These are phyloP conservation scores for Botryosphaeria dothidea DNA, from an alignment of 2,329 filamentous ascomycete genomes.

Conservation along the genomic window DNA sequence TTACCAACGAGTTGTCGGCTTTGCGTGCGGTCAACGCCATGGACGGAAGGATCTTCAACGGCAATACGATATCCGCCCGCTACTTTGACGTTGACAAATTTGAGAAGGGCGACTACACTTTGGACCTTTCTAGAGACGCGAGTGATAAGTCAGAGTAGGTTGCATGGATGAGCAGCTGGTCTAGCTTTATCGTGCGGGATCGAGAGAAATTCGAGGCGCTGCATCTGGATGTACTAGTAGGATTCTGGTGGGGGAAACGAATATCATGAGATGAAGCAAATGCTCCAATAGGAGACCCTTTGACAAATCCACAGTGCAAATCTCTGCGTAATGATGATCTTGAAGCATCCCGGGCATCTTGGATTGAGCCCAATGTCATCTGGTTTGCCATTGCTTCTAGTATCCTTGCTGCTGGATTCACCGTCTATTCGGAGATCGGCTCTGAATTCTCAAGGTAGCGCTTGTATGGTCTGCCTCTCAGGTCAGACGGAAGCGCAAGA, in stretches of 20 bases:
- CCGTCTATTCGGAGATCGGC: neutral
- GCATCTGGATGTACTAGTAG: neutral
- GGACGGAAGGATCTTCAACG: slow-evolving; percentile 84
- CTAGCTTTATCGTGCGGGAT: neutral
- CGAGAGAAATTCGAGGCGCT: neutral
- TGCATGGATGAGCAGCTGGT: neutral
- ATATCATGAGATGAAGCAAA: neutral
- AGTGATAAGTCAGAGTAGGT: neutral
- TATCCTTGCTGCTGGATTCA: too few relatives aligned
- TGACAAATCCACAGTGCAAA: neutral
- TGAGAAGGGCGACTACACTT: slow-evolving; percentile 35
- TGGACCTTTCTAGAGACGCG: neutral
- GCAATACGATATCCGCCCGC: slow-evolving; percentile 76
- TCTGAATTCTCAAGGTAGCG: neutral
- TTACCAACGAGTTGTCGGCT: slow-evolving; percentile 81
- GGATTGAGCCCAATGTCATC: too few relatives aligned
- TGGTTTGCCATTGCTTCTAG: too few relatives aligned
- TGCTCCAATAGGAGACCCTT: neutral
- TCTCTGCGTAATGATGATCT: neutral
- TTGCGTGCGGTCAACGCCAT: slow-evolving; percentile 89
- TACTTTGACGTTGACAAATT: slow-evolving; percentile 86
- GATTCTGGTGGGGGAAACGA: neutral
- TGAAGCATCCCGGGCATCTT: too few relatives aligned
- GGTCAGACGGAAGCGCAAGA: neutral
- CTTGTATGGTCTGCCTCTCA: neutral